Percentiles rank a stretch among this genome's conserved stretches.
Conservation (phyloP, 2,329 filamentous ascomycete species). For the Apiospora phragmitis region DNA sequence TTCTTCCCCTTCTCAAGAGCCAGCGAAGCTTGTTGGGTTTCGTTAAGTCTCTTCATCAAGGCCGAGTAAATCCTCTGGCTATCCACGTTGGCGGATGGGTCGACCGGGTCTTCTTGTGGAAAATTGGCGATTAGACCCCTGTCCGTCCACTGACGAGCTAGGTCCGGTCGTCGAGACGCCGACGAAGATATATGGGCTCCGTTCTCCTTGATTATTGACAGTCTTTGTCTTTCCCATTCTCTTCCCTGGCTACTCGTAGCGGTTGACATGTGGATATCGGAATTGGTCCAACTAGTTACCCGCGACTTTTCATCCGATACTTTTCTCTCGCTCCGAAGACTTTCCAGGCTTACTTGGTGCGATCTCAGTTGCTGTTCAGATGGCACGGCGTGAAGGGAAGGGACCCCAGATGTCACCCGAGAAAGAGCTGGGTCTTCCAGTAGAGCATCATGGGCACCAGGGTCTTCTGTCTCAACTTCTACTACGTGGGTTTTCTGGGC, state of each 20-base stretch:
- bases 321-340: conserved; percentile 40
- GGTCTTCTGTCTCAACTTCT: conserved; percentile 15
- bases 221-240: conserved; percentile 54
- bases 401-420: conserved; percentile 48
- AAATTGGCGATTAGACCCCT: not conserved
- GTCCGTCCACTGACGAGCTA: not conserved
- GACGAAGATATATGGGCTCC: conserved; percentile 44
- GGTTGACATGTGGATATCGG: conserved; percentile 56
- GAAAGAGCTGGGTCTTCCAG: conserved; percentile 38
- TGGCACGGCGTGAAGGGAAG: conserved; percentile 50
- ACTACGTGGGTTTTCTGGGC: conserved; percentile 38
- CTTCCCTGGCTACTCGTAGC: conserved; percentile 40
- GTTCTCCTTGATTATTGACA: conserved; percentile 66
- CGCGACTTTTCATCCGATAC: conserved; percentile 57
- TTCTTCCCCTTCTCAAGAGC: not conserved
- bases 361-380: conserved; percentile 50
- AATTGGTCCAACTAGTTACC: conserved; percentile 73
- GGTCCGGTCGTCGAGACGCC: conserved; percentile 26
- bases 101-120: not conserved
- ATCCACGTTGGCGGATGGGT: conserved; percentile 41
- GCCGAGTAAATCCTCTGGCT: conserved; percentile 64
- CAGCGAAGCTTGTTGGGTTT: conserved; percentile 34
- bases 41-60: conserved; percentile 56
- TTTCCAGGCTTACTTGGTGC: conserved; percentile 56
- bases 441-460: conserved; percentile 16